Base-by-base conservation (phyloP, 2,329 filamentous ascomycete species). In the Lasiodiplodia gonubiensis region DNA sequence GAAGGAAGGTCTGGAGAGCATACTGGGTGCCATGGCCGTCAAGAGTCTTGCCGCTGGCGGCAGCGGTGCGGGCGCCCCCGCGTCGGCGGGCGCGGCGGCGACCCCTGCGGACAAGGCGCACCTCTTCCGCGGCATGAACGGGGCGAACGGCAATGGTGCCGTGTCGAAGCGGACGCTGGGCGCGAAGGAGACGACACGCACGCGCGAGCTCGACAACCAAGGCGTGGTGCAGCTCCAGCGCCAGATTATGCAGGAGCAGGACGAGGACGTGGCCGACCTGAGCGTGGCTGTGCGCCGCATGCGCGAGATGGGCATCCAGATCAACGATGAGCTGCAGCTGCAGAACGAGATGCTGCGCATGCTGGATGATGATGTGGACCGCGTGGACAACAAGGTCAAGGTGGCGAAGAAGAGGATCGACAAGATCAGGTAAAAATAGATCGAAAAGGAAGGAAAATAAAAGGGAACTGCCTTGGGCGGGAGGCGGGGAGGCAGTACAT, bases 221-320 rank as follows among this genome's bases (percentile, higher is more conserved):
- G 92, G 91, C 0, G 88, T 95, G 21, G 73, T 94, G 69, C 86
- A 91, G 76, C 79, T 95, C 69, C 92, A 95, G 78, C 84, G 88
- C 72, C 85, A 91, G 74, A 87, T 92, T 77, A 92, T 94, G 84
- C 75, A 84, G 64, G 88, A 91, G 70, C 92, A 96, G 74, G 92
- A 95, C 71, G 77, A 89, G 72, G 89, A 92, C 72, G 86, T 95
- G 2, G 85, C 90, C 21, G 84, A 88, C 71, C 80, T 95, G 66
- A 85, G 86, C 1, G 88, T 87, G 70, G 89, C 92, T 57, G 89
- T 94, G 55, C 82, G 88, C 57, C 82, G 90, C 68, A 90, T 94
- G 81, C 89, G 87, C 74, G 89, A 93, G 78, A 92, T 94, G 86
- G 92, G 92, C 0, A 81, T 92, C 55, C 85, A 88, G 67, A 94